Evolutionary conservation across 805 yeast genomes (phyloP), one percentile per base, ranked within the genome.

Genomic region (Starmerella davenportii): DNA sequence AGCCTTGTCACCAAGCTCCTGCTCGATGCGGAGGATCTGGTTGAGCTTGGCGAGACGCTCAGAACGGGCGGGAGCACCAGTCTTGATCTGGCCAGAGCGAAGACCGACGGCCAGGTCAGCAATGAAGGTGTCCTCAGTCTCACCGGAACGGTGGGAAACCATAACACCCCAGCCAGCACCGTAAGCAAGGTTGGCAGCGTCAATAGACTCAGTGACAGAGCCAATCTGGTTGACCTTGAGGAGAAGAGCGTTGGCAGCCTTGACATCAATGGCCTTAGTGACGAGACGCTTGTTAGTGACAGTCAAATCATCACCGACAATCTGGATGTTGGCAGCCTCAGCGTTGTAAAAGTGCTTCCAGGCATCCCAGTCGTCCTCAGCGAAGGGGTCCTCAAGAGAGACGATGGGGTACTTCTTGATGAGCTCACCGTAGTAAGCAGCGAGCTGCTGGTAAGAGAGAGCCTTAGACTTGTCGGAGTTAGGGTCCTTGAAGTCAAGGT

Each of bases 91-190:
- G 64, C 95, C 98, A 52, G 93, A 58, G 77, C 95, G 82, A 65
- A 87, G 74, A 73, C 96, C 96, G 57, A 90, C 98, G 58, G 82
- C 71, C 63, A 87, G 74, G 68, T 87, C 96, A 60, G 98, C 96
- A 65, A 87, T 87, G 72, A 81, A 77, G 59, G 92, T 78, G 69
- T 90, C 98, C 72, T 90, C 98, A 53, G 95, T 85, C 75, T 87
- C 98, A 71, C 98, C 98, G 56, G 95, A 85, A 77, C 98, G 84
- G 82, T 87, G 98, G 59, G 95, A 85, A 58, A 90, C 96, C 95
- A 87, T 85, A 62, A 85, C 95, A 74, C 95, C 95, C 98, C 98
- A 87, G 61, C 82, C 82, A 50, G 95, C 95, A 51, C 74, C 76
- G 69, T 74, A 85, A 43, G 96, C 80, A 66, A 79, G 90, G 64